These are phyloP conservation scores for Aspergillus biplanus DNA, from an alignment of 495 filamentous ascomycete species.

Conservation along the genomic window DNA sequence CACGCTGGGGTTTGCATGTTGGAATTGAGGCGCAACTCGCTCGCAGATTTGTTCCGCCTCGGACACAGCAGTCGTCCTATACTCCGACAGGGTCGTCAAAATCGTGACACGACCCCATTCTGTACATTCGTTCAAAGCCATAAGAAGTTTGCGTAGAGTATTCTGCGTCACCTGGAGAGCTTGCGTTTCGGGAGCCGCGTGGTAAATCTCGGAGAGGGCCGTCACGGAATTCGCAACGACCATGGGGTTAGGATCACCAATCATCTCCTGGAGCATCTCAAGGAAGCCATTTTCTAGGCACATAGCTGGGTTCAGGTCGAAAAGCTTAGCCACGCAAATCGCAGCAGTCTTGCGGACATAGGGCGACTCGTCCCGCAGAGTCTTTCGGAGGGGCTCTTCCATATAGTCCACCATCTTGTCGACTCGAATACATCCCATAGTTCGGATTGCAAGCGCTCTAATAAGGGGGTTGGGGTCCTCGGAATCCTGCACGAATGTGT, in stretches of 20 bases:
- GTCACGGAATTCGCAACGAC: constrained; percentile 97
- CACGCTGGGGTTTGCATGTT: constrained; percentile 97
- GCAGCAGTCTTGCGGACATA: constrained; percentile 98
- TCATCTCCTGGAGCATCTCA: constrained; percentile 93
- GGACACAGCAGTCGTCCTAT: constrained; percentile 82
- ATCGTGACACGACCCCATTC: constrained; percentile 99
- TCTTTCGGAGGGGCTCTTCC: constrained; percentile 97
- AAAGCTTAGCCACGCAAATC: constrained; percentile 97
- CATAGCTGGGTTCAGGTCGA: constrained; percentile 88
- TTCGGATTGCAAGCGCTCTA: constrained; percentile 90
- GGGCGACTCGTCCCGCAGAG: constrained; percentile 92
- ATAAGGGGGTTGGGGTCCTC: constrained; percentile 98
- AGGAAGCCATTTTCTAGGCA: constrained; percentile 97
- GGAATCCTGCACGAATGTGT: constrained; percentile 98
- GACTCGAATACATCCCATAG: constrained; percentile 99
- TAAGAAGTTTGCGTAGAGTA: constrained; percentile 89
- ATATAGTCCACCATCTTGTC: constrained; percentile 99
- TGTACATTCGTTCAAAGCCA: constrained; percentile 97
- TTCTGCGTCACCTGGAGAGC: constrained; percentile 80
- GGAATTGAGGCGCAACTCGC: constrained; percentile 92
- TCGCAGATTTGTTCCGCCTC: constrained; percentile 99
- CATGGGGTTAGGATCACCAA: constrained; percentile 98
- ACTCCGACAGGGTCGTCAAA: constrained; percentile 85
- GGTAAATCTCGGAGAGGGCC: constrained; percentile 87
- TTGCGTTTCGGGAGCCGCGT: constrained; percentile 86